Evolutionary conservation across 2,329 filamentous ascomycete species (phyloP), one percentile per base, ranked within the genome.

Genomic region (Berkeleyomyces rouxiae): DNA sequence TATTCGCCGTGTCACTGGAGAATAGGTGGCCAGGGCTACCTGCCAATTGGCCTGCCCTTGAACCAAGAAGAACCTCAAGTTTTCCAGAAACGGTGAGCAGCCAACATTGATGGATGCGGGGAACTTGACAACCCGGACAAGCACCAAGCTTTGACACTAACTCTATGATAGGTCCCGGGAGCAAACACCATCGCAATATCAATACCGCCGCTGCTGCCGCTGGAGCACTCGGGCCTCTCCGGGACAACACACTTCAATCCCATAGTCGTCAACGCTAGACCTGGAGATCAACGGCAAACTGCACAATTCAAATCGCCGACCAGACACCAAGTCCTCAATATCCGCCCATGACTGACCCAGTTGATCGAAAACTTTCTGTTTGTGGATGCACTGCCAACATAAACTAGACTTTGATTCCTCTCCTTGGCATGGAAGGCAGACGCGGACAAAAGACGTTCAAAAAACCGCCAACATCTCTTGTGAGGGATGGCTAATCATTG

Each of bases 331-430:
- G 51, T n/a, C 51, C 10, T 31, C 10, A 6, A 11, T 4, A 31
- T 51, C 47, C 31, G 10, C n/a, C 23, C 6, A 66, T 70, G 68
- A 7, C 67, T 46, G 65, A 69, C 64, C 51, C 63, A 59, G 37
- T 57, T 59, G 46, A 40, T 46, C 49, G 37, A 16, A 23, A 37
- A 68, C 75, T 83, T 82, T 86, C 83, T 91, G 88, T 79, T 85
- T 90, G 71, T 85, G 87, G 82, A 77, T 80, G 86, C 89, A 88
- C 82, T 85, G 82, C 85, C 87, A 84, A 88, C 87, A 73, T 79
- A 85, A 89, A 95, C 86, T 84, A 77, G 88, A 93, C 90, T 96
- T 96, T 95, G 60, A 86, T 78, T 87, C 91, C 86, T 87, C 85
- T 86, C 84, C 83, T 83, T 13, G 23, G 40, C 4, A 68, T 62